Evolutionary conservation across 2,329 filamentous ascomycete genomes (phyloP).

Genomic region (Simplicillium sp.): DNA sequence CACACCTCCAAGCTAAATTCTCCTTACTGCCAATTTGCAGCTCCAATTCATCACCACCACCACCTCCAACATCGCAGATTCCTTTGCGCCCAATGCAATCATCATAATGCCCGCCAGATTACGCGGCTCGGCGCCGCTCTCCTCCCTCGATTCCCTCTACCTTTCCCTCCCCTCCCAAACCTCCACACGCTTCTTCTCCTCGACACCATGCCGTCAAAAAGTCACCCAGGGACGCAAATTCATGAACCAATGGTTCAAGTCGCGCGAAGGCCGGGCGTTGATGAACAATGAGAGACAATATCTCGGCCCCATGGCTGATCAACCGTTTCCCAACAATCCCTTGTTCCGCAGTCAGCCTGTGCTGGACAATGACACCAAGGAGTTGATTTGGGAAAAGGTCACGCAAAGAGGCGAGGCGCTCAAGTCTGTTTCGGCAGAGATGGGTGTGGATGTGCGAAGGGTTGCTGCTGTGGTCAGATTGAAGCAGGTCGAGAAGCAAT

Average conservation of each 20-base stretch:
- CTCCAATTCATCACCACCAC: too few species aligned
- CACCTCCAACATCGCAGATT: too few species aligned
- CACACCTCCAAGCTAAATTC: too few species aligned
- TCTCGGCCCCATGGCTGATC: conserved; percentile 25
- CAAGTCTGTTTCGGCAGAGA: conserved; percentile 66
- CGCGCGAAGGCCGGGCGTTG: conserved; percentile 13
- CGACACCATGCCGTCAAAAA: conserved; percentile 27
- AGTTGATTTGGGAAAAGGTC: conserved; percentile 64
- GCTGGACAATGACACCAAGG: conserved; percentile 61
- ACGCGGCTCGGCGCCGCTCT: conserved; percentile 17
- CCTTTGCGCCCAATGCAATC: too few species aligned
- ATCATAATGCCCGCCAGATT: conserved; percentile 22
- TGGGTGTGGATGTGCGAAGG: conserved; percentile 71
- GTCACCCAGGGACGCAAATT: conserved; percentile 23
- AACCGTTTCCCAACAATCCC: conserved; percentile 67
- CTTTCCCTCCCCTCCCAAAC: conserved; percentile 14
- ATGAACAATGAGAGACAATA: conserved; percentile 22
- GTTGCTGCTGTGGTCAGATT: conserved; percentile 79
- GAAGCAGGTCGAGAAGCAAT: conserved; percentile 77
- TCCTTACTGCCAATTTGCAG: too few species aligned
- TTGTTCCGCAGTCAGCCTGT: conserved; percentile 63
- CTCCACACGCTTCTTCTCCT: conserved; percentile 24
- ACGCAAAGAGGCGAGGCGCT: conserved; percentile 57
- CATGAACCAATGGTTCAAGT: conserved; percentile 29
- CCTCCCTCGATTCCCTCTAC: conserved; percentile 17